A percentile compares a stretch with the other conserved stretches of the same genome.
These are phyloP conservation scores for Candida sonorensis DNA, from an alignment of 805 yeast genomes.

Conservation along the genomic window DNA sequence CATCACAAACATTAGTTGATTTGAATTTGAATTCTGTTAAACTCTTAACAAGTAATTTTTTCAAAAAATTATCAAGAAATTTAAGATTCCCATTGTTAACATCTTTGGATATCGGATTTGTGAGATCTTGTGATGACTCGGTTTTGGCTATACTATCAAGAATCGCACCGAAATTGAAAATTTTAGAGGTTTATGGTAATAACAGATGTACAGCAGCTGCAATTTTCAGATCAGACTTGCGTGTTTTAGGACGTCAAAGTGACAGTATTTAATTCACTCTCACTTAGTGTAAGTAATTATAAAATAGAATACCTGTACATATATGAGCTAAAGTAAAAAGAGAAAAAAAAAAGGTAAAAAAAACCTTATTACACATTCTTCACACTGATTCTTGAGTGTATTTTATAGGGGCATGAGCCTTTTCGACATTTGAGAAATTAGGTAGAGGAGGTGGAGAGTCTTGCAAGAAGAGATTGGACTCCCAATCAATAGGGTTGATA, in stretches of 20 bases:
- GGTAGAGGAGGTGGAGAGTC: constrained; percentile 39
- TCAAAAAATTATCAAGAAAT: constrained; percentile 39
- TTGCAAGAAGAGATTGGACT: constrained; percentile 10
- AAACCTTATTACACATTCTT: too few species aligned
- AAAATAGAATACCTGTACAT: not conserved
- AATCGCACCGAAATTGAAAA: constrained; percentile 53
- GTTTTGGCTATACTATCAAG: constrained; percentile 50
- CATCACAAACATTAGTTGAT: constrained; percentile 58
- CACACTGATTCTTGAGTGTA: constrained; percentile 33
- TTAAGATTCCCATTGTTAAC: constrained; percentile 52
- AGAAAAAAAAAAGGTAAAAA: too few species aligned
- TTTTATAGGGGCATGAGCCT: constrained; percentile 42
- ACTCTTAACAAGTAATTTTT: constrained; percentile 42
- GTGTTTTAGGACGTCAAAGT: constrained; percentile 69
- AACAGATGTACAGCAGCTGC: constrained; percentile 59
- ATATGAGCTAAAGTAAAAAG: too few species aligned
- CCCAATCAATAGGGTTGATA: constrained; percentile 31
- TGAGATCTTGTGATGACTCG: constrained; percentile 66
- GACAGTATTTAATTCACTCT: constrained; percentile 39
- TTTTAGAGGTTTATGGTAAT: constrained; percentile 77
- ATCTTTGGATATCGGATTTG: constrained; percentile 72
- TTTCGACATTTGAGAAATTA: constrained; percentile 57
- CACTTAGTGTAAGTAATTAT: too few species aligned
- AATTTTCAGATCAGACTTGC: constrained; percentile 43
- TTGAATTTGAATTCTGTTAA: constrained; percentile 71